Percentiles rank a stretch among this genome's conserved stretches.
phyloP scores from a whole-genome alignment of 441 rosid genomes.

The Eutrema salsugineum region DNA sequence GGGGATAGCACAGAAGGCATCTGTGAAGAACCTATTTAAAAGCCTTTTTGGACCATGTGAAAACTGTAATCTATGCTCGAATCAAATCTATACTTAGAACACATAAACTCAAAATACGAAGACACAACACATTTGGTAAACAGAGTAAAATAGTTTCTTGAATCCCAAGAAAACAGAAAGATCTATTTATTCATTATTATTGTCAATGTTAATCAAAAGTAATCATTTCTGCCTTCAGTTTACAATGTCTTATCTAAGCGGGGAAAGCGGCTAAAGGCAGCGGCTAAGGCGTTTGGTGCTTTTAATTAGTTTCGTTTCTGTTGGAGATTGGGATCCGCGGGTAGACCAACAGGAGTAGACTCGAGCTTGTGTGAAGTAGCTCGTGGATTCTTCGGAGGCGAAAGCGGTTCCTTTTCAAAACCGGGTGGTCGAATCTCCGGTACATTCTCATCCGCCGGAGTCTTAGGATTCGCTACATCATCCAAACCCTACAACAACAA shows the following conservation, averaged over 20 bases:
- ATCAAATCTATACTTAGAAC: not conserved
- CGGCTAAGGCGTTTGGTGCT: slow-evolving; percentile 1
- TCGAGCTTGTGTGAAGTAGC: slow-evolving; percentile 24
- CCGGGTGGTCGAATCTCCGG: slow-evolving; percentile 32
- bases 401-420: slow-evolving; percentile 25
- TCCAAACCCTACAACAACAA: slow-evolving; percentile 15
- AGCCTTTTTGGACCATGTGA: slow-evolving; percentile 8
- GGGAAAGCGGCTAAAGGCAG: not conserved
- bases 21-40: slow-evolving; percentile 1
- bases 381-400: slow-evolving; percentile 16
- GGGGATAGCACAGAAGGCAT: slow-evolving; percentile 13
- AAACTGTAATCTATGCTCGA: slow-evolving; percentile 11
- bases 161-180: slow-evolving; percentile 17
- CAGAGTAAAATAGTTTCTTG: slow-evolving; percentile 4
- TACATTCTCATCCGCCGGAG: slow-evolving; percentile 25
- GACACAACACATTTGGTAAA: slow-evolving; percentile 2
- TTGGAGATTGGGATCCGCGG: slow-evolving; percentile 21
- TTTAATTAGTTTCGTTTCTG: slow-evolving; percentile 21
- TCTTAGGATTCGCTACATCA: slow-evolving; percentile 28
- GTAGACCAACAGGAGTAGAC: slow-evolving; percentile 22
- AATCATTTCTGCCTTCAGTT: slow-evolving; percentile 4
- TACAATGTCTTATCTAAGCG: not conserved
- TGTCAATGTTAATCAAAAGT: slow-evolving; percentile 1
- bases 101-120: not conserved
- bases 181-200: not conserved